Evolutionary conservation across 345 rosid genomes (phyloP).

Genomic region (Limnanthes douglasii): DNA sequence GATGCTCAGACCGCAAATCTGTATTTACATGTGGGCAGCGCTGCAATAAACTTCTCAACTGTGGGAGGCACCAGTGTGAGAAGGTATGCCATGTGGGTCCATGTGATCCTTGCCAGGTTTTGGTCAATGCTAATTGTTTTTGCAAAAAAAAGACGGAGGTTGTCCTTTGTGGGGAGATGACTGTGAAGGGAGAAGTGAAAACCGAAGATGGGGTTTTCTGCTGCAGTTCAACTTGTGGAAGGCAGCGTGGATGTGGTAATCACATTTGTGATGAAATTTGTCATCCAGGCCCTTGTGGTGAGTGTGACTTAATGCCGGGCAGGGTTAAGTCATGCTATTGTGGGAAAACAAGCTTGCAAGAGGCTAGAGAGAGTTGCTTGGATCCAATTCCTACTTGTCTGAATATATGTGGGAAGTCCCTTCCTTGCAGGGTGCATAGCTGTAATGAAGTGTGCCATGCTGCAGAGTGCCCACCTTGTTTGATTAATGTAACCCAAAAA

Average conservation of each 20-base stretch:
- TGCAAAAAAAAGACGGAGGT: constrained; percentile 68
- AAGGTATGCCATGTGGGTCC: constrained; percentile 66
- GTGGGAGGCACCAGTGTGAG: constrained; percentile 66
- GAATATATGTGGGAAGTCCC: constrained; percentile 45
- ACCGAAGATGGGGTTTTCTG: constrained; percentile 66
- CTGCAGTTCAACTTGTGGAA: constrained; percentile 49
- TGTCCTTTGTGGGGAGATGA: constrained; percentile 70
- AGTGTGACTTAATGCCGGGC: constrained; percentile 53
- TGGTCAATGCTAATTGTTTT: constrained; percentile 62
- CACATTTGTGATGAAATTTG: constrained; percentile 54
- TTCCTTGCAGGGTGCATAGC: constrained; percentile 52
- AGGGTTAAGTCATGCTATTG: constrained; percentile 63
- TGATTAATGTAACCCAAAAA: constrained; percentile 46
- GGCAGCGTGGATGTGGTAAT: constrained; percentile 50
- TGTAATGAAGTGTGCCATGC: constrained; percentile 72
- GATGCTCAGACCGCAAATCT: constrained; percentile 75
- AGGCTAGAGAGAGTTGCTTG: constrained; percentile 65
- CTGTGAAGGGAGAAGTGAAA: constrained; percentile 62
- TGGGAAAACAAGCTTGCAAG: constrained; percentile 60
- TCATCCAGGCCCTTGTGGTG: constrained; percentile 83
- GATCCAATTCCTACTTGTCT: constrained; percentile 76
- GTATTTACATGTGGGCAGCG: constrained; percentile 61
- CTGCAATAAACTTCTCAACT: constrained; percentile 65
- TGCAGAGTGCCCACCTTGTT: constrained; percentile 78
- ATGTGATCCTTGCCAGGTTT: constrained; percentile 63